A percentile compares a stretch with the other conserved stretches of the same genome.
Conservation (phyloP, 768 basidiomycete species). For the Leccinum variicolor region DNA sequence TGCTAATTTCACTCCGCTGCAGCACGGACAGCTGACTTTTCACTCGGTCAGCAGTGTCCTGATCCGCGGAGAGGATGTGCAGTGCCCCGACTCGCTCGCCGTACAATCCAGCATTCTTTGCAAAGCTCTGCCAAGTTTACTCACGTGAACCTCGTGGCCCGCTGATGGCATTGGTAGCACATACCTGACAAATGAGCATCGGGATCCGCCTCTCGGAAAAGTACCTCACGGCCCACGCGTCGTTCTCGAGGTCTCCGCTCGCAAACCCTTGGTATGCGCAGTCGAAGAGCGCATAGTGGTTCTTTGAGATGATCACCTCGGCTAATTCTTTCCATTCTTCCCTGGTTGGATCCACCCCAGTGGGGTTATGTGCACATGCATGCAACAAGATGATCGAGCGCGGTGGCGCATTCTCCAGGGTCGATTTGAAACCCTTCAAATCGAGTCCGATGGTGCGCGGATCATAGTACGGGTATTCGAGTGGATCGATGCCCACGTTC, state of each 20-base stretch:
- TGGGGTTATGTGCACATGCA: constrained; percentile 96
- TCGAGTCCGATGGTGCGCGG: constrained; percentile 86
- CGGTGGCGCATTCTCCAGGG: constrained; percentile 61
- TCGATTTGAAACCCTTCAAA: constrained; percentile 59
- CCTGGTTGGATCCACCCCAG: constrained; percentile 87
- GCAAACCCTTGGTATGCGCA: constrained; percentile 98
- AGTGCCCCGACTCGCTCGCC: constrained; percentile 94
- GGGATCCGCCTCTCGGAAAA: constrained; percentile 76
- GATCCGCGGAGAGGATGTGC: constrained; percentile 66
- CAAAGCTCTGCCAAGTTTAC: constrained; percentile 69
- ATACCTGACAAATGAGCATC: constrained; percentile 83
- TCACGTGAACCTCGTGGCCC: constrained; percentile 9
- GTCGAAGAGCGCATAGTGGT: constrained; percentile 91
- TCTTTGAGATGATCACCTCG: constrained; percentile 62
- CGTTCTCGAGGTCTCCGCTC: constrained; percentile 85
- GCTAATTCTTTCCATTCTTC: constrained; percentile 86
- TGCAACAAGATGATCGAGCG: constrained; percentile 89
- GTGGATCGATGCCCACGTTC: constrained; percentile 84
- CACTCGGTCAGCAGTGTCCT: constrained; percentile 68
- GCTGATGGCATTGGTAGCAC: neutral
- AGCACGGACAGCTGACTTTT: constrained; percentile 89
- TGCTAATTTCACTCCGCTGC: constrained; percentile 93
- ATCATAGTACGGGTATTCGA: constrained; percentile 93
- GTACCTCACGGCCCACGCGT: constrained; percentile 88
- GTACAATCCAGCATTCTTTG: constrained; percentile 95